Conservation (phyloP, 2,329 filamentous ascomycete species). For the Ampelomyces quisqualis region DNA sequence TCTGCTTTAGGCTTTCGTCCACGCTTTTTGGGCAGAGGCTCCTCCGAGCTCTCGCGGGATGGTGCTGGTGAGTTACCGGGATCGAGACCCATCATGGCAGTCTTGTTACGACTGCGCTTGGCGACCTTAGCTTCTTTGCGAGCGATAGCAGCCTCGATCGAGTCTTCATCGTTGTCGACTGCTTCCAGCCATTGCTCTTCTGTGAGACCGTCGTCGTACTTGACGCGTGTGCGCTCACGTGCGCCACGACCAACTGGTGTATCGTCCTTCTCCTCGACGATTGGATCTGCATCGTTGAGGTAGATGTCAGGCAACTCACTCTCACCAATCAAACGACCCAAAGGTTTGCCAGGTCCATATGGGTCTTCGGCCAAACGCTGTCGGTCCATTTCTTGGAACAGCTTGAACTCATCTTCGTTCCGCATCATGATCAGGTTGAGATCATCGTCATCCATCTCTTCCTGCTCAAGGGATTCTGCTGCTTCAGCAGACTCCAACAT, state of each 20-base stretch:
- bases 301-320: constrained; percentile 93
- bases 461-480: constrained; percentile 73
- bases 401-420: constrained; percentile 71
- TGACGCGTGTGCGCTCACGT: constrained; percentile 89
- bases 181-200: constrained; percentile 99
- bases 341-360: constrained; percentile 71
- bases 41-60: constrained; percentile 83
- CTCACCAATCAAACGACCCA: constrained; percentile 82
- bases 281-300: constrained; percentile 78
- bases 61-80: constrained; percentile 71
- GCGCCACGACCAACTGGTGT: constrained; percentile 77
- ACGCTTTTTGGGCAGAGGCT: constrained; percentile 73
- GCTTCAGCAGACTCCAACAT: constrained; percentile 79
- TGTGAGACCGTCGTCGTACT: constrained; percentile 94
- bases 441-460: constrained; percentile 98
- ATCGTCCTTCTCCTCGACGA: constrained; percentile 76
- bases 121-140: constrained; percentile 85
- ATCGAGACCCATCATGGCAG: constrained; percentile 57
- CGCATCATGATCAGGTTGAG: constrained; percentile 92
- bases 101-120: constrained; percentile 73
- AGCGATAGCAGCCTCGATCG: constrained; percentile 86
- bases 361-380: constrained; percentile 64
- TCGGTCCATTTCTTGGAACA: constrained; percentile 83
- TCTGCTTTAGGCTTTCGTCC: constrained; percentile 76
- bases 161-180: constrained; percentile 94